Base-by-base conservation (phyloP, 768 basidiomycete species). In the Auricularia cornea region DNA sequence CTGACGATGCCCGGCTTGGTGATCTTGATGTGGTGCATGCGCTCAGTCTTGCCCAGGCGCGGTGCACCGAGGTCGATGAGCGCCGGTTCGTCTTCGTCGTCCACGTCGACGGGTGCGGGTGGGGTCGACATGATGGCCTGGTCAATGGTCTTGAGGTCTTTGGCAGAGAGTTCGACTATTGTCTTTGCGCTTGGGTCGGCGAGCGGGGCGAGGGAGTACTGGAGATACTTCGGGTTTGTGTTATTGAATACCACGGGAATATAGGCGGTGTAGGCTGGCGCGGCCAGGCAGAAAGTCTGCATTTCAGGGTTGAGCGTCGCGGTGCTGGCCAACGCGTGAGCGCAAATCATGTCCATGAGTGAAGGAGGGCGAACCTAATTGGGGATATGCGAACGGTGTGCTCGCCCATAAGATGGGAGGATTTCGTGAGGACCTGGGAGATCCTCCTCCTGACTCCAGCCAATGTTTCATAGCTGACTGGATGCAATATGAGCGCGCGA, bases 331-430 rank as follows among this genome's bases (percentile, higher is more conserved):
- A 8, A 14, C 35, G 35, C 35, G 10, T 38, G 30, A 38, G 44
- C 59, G 29, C 41, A 62, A 32, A 35, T 56, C 18, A 18, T 23
- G 48, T 60, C 48, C n/a, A 12, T 23, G 11, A 38, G 29, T 38
- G 8, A 57, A 35, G 40, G 31, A 29, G 33, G 18, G 60, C 31
- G 51, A 60, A 76, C 78, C 74, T 92, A 68, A 92, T 93, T 11
- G 94, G 94, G 0, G 93, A 92, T 83, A 95, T 88, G 66, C 89
- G 86, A 60, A 98, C 89, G 0, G 92, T 94, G 70, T 95, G 92
- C 72, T 94, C 88, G 35, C 95, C 95, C 4, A 72, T 69, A 12
- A 81, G 68, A 68, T 77, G 75, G 16, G 63, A 48, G 28, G 68
- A 67, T 26, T 69, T 65, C 40, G 75, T 62, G n/a, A 75, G 64